phyloP scores from a whole-genome alignment of 2,329 filamentous ascomycete species.

The Alternaria sp. region DNA sequence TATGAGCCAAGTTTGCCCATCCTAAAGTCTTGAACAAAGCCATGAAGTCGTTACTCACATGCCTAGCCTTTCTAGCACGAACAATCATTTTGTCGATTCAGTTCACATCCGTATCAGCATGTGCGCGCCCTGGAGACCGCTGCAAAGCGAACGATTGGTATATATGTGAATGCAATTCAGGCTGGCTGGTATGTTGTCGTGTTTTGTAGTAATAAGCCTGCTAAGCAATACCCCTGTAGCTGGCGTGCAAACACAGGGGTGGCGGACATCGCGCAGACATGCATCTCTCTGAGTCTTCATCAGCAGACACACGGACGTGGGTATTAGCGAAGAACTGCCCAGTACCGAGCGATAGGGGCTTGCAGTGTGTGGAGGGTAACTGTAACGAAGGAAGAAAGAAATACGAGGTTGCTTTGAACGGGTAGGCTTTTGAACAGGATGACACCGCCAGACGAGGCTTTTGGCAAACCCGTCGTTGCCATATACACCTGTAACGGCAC shows the following conservation, averaged over 20 bases:
- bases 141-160: not conserved
- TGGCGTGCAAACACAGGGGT: not conserved
- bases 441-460: not conserved
- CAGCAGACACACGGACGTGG: not conserved
- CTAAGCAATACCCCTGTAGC: not conserved
- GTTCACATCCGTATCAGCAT: not conserved
- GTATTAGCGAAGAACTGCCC: not conserved
- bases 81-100: not conserved
- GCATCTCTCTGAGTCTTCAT: not conserved
- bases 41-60: not conserved
- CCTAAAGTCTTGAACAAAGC: not conserved
- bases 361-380: not conserved
- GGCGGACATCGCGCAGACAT: not conserved
- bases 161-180: not conserved
- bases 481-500: not conserved
- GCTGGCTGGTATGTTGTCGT: not conserved
- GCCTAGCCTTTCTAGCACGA: not conserved
- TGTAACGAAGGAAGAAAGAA: not conserved
- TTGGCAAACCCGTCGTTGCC: not conserved
- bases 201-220: not conserved
- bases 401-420: not conserved
- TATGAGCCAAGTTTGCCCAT: not conserved
- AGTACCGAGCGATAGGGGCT: not conserved
- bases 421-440: not conserved
- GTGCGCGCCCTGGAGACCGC: not conserved